Conservation (phyloP, 495 filamentous ascomycete species). For the Chaetomium fimeti region DNA sequence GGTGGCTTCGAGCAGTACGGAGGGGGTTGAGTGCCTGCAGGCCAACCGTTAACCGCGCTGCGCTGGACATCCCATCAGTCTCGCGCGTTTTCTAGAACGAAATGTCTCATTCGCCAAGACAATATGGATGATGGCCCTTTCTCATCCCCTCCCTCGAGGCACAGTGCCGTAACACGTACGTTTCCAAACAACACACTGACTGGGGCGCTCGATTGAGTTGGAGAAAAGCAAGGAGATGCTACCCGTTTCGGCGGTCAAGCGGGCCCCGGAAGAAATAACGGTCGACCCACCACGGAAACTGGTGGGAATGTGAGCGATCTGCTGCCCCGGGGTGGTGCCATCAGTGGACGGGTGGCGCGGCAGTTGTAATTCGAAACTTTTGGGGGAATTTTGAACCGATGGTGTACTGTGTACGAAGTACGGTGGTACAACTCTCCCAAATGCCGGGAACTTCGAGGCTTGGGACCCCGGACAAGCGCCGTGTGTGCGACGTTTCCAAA, state of each 20-base stretch:
- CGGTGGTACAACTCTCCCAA: neutral
- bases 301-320: slow-evolving; percentile 5
- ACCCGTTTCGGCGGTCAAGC: slow-evolving; percentile 5
- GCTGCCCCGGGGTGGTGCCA: neutral
- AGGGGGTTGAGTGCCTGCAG: neutral
- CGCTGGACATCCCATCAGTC: neutral
- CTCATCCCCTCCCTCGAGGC: neutral
- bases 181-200: neutral
- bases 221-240: slow-evolving; percentile 2
- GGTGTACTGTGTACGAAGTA: no score
- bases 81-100: slow-evolving; percentile 20
- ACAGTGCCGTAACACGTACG: neutral
- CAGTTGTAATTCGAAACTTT: neutral
- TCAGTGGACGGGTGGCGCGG: slow-evolving; percentile 5
- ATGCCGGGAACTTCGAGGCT: neutral
- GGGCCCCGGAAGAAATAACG: slow-evolving; percentile 8
- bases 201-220: neutral
- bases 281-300: slow-evolving; percentile 10
- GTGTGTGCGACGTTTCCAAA: slow-evolving; percentile 6
- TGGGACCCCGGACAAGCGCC: slow-evolving; percentile 1
- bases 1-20: neutral
- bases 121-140: neutral
- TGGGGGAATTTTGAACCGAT: neutral
- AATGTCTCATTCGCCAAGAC: slow-evolving; percentile 15
- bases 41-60: no score